phyloP scores from a whole-genome alignment of 2,329 filamentous ascomycete species.

The Trichothecium roseum region DNA sequence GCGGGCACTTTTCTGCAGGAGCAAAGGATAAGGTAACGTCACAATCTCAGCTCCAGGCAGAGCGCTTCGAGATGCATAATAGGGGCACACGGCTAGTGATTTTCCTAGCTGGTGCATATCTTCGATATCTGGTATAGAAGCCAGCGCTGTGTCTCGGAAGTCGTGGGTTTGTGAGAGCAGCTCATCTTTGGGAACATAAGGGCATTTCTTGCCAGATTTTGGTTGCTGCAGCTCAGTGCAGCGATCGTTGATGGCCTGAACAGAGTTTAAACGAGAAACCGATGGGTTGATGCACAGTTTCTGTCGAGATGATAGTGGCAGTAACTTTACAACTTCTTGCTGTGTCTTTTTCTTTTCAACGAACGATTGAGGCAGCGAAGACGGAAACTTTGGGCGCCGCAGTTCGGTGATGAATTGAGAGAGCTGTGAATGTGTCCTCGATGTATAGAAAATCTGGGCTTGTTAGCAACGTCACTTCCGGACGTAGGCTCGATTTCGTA shows the following conservation, averaged over 20 bases:
- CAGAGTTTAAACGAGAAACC: slow-evolving; percentile 59
- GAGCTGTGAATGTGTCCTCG: slow-evolving; percentile 83
- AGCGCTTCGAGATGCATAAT: slow-evolving; percentile 84
- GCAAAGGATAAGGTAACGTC: slow-evolving; percentile 81
- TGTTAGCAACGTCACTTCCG: slow-evolving; percentile 17
- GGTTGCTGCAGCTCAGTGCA: slow-evolving; percentile 85
- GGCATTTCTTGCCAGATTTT: slow-evolving; percentile 48
- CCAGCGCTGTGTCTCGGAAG: slow-evolving; percentile 77
- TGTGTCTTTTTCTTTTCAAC: slow-evolving; percentile 13
- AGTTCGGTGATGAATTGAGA: slow-evolving; percentile 81
- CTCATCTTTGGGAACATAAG: slow-evolving; percentile 69
- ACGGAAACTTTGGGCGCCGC: slow-evolving; percentile 64
- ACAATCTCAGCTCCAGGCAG: slow-evolving; percentile 82
- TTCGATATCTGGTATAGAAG: slow-evolving; percentile 85
- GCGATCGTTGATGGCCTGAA: slow-evolving; percentile 83
- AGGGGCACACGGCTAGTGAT: slow-evolving; percentile 75
- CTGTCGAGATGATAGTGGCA: slow-evolving; percentile 78
- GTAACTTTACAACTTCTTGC: slow-evolving; percentile 53
- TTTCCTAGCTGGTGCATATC: slow-evolving; percentile 73
- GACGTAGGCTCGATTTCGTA: slow-evolving; percentile 16
- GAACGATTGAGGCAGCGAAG: slow-evolving; percentile 47
- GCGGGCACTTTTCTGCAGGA: slow-evolving; percentile 77
- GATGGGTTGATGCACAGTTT: slow-evolving; percentile 82
- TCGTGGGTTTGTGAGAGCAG: slow-evolving; percentile 60
- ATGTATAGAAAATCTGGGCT: slow-evolving; percentile 72